Evolutionary conservation across 192 early-diverging fungal genomes (phyloP), one percentile per base, ranked within the genome.

Genomic region (Coemansia sp.): DNA sequence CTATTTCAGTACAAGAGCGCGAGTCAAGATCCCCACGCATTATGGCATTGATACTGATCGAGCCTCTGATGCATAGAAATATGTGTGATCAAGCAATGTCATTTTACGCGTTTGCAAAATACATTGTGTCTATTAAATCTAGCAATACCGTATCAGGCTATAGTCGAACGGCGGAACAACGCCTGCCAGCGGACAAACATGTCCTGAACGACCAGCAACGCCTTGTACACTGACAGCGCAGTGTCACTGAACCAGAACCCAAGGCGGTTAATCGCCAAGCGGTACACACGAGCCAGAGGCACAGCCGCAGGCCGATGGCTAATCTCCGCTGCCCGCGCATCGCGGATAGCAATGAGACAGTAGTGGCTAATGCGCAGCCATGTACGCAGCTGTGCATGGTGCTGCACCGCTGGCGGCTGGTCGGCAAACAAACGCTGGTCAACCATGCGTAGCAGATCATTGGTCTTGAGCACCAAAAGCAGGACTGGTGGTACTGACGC

Each of bases 391-490:
- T 81, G 78, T 3, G 78, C 69, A 37, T 73, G 78, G 45, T 61
- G 69, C 63, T 75, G 74, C 19, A 76, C 78, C 0, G 49, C 48
- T 2, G 57, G 51, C 12, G 78, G 78, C 53, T 75, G 73, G 58
- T 81, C 78, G 2, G 69, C 66, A 67, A 81, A 81, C 22, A 81
- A 70, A 59, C 65, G 65, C 62, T 86, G 83, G 59, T 91, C 87
- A 38, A 91, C 61, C 54, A 83, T 84, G 32, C 94, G 84, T 20
- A 97, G 66, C 32, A 97, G 71, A 64, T 97, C 95, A 72, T 96
- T 94, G 3, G 94, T 95, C 69, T 95, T 97, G 62, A 97, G 84
- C 19, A 97, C 78, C 47, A 97, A 76, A 1, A 96, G 77, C 16
- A 97, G 78, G n/a, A 90, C 87, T 0, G 93, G 83, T 0, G 95